Conservation (phyloP, 805 yeast genomes). For the Grigorovia yakushimaensis region DNA sequence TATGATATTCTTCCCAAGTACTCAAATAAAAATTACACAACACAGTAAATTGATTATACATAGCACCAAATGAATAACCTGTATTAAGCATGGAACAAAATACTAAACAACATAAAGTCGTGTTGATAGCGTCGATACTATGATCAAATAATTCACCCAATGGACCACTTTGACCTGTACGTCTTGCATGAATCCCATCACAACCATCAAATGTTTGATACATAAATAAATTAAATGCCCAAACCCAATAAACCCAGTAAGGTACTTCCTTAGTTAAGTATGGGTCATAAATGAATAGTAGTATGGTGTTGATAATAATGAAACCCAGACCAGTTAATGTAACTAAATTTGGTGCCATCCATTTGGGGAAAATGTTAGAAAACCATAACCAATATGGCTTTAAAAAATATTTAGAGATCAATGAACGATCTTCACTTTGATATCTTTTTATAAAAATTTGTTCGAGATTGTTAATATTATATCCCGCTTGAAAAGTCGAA, state of each 20-base stretch:
- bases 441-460: constrained; percentile 32
- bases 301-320: constrained; percentile 49
- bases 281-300: constrained; percentile 70
- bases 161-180: constrained; percentile 92
- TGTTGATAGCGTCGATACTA: constrained; percentile 65
- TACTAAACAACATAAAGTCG: constrained; percentile 67
- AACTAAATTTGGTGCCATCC: constrained; percentile 89
- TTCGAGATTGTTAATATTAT: not conserved
- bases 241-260: constrained; percentile 63
- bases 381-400: constrained; percentile 76
- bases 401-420: constrained; percentile 61
- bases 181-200: constrained; percentile 91
- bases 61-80: constrained; percentile 55
- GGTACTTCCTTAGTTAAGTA: constrained; percentile 51
- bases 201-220: constrained; percentile 95
- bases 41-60: constrained; percentile 61
- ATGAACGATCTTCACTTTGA: constrained; percentile 72
- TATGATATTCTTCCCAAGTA: constrained; percentile 94
- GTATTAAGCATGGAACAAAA: constrained; percentile 69
- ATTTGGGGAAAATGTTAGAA: constrained; percentile 63
- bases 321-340: constrained; percentile 76
- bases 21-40: constrained; percentile 76
- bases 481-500: not conserved
- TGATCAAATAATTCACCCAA: constrained; percentile 92
- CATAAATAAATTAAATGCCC: constrained; percentile 75